Base-by-base conservation (phyloP, 805 yeast species). In the Lipomyces chichibuensis region DNA sequence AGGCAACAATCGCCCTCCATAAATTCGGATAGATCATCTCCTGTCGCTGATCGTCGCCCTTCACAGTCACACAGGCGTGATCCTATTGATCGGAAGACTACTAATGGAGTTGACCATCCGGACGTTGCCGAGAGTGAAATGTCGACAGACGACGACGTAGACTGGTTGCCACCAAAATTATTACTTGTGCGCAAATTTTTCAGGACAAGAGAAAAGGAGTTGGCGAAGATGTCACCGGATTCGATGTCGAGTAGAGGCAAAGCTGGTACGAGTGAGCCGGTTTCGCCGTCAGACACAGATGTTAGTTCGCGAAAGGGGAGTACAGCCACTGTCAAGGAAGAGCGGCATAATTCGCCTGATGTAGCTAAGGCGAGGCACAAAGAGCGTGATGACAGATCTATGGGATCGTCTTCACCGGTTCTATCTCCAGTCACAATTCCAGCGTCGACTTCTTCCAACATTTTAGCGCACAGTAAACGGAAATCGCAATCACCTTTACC, bases 101-200 rank as follows among this genome's bases (percentile, higher is more conserved):
- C 6, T 43, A 43, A 43, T 43, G 49, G 49, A n/a, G 23, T 17
- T 6, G 49, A 43, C 49, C 49, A 43, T 43, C 7, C 49, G 13
- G 65, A 27, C 14, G 69, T 39, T 37, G 69, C 55, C 14, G 70
- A 64, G 57, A 67, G 68, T 39, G 68, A 65, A 49, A 59, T 67
- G 65, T 65, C 70, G 20, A 67, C 68, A 13, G 67, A 67, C 37
- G 70, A 67, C 56, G 67, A 67, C 49, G 49, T 64, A 27, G 70
- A 67, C 29, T 65, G 70, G 68, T 29, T 67, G 23, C 70, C 70
- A 17, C 70, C 70, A 14, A 67, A 67, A 56, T 57, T 67, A n/a
- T 49, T 67, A n/a, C 52, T 67, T 20, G 70, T 67, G 37, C 59
- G 70, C 20, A 60, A 57, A 33, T 67, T 65, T 37, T 67, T 66